A percentile compares a stretch with the other conserved stretches of the same genome.
Conservation (phyloP, 2,329 filamentous ascomycete species). For the Colletotrichum australisinense region DNA sequence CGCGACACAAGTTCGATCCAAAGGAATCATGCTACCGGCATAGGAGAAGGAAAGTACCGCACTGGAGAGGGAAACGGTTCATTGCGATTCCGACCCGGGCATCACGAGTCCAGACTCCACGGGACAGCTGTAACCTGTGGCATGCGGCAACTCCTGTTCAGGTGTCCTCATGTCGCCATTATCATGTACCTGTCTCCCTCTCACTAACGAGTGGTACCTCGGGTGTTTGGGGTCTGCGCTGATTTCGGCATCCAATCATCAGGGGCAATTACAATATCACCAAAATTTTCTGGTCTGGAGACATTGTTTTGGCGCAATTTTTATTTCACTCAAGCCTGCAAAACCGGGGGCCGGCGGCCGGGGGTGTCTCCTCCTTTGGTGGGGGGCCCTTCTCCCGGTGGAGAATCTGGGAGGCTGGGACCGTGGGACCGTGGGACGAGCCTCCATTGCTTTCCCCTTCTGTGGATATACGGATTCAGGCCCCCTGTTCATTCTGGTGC, state of each 20-base stretch:
- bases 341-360: conserved; percentile 1
- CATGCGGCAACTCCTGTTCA: conserved; percentile 3
- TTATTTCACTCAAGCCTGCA: conserved; percentile 5
- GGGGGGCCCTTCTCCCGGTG: conserved; percentile 3
- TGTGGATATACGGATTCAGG: neutral
- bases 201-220: conserved; percentile 7
- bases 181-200: neutral
- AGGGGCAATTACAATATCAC: conserved; percentile 26
- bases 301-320: conserved; percentile 1
- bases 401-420: conserved; percentile 7
- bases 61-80: neutral
- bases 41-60: conserved; percentile 4
- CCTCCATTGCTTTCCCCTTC: neutral
- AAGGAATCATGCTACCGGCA: neutral
- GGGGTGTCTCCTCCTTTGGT: neutral
- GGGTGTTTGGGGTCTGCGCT: neutral
- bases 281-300: conserved; percentile 24
- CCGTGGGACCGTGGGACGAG: neutral
- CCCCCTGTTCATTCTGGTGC: conserved; percentile 21
- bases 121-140: neutral
- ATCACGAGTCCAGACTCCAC: neutral
- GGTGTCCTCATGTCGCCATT: neutral
- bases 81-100: neutral
- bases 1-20: neutral
- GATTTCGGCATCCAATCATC: conserved; percentile 20